phyloP scores from a whole-genome alignment of 2,329 filamentous ascomycete genomes.

The Elsinoe ampelina region DNA sequence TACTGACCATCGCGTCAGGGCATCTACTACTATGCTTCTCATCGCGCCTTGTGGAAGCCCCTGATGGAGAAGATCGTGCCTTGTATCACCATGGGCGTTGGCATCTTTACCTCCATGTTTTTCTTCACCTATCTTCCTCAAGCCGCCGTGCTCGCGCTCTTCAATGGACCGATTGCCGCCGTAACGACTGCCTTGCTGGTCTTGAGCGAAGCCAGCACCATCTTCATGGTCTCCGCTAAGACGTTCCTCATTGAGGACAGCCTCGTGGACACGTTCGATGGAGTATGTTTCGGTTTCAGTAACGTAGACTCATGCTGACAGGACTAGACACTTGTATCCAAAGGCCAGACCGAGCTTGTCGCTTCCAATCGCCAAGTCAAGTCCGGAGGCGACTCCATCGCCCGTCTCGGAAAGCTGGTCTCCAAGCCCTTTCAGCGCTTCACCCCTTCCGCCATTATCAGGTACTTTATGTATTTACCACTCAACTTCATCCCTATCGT shows the following conservation, averaged over 20 bases:
- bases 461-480: constrained; percentile 77
- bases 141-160: constrained; percentile 69
- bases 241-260: constrained; percentile 73
- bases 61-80: constrained; percentile 47
- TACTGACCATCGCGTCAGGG: constrained; percentile 35
- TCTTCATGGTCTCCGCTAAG: constrained; percentile 48
- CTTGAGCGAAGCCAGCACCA: constrained; percentile 40
- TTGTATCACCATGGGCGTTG: constrained; percentile 60
- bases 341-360: constrained; percentile 54
- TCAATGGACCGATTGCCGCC: constrained; percentile 75
- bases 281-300: constrained; percentile 31
- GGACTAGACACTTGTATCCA: constrained; percentile 41
- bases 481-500: constrained; percentile 89
- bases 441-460: constrained; percentile 52
- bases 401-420: constrained; percentile 48
- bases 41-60: constrained; percentile 51
- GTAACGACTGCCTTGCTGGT: constrained; percentile 62
- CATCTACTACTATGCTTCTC: constrained; percentile 49
- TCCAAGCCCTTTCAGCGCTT: constrained; percentile 47
- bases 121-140: constrained; percentile 79
- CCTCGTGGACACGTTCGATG: constrained; percentile 82
- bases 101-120: constrained; percentile 66
- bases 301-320: background rate
- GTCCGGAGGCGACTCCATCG: constrained; percentile 42
- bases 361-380: constrained; percentile 66